These are phyloP conservation scores for Lactarius pseudohatsudake DNA, from an alignment of 768 basidiomycete genomes.

Conservation along the genomic window DNA sequence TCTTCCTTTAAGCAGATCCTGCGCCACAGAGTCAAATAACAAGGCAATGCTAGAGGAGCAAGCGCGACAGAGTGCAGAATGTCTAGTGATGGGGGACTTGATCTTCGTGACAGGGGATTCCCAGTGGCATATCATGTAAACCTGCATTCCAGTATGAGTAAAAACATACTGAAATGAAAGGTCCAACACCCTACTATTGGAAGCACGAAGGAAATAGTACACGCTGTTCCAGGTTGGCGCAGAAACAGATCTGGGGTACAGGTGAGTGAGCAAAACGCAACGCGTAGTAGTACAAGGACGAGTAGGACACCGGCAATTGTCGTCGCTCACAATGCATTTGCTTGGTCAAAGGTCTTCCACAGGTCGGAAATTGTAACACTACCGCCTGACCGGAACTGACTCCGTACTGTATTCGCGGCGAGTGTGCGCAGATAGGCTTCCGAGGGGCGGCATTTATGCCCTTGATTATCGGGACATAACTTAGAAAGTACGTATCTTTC, in stretches of 20 bases:
- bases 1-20: conserved; percentile 38
- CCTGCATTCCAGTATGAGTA: conserved; percentile 52
- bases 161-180: conserved; percentile 66
- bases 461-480: too few species aligned
- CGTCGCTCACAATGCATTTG: too few species aligned
- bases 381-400: too few species aligned
- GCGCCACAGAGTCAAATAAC: conserved; percentile 65
- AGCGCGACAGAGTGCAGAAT: conserved; percentile 48
- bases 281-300: conserved; percentile 57
- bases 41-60: conserved; percentile 45
- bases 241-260: conserved; percentile 45
- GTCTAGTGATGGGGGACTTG: conserved; percentile 48
- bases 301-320: too few species aligned
- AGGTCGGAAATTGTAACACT: too few species aligned
- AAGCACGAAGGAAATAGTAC: conserved; percentile 59
- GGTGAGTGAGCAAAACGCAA: conserved; percentile 1
- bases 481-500: too few species aligned
- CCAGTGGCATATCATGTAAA: conserved; percentile 44
- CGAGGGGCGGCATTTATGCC: too few species aligned
- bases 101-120: conserved; percentile 45
- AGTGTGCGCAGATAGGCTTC: too few species aligned
- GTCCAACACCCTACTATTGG: conserved; percentile 32
- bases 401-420: too few species aligned
- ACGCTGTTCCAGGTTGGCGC: conserved; percentile 71
- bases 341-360: too few species aligned